Conservation (phyloP, 768 basidiomycete genomes). For the Podaxis pistillaris region DNA sequence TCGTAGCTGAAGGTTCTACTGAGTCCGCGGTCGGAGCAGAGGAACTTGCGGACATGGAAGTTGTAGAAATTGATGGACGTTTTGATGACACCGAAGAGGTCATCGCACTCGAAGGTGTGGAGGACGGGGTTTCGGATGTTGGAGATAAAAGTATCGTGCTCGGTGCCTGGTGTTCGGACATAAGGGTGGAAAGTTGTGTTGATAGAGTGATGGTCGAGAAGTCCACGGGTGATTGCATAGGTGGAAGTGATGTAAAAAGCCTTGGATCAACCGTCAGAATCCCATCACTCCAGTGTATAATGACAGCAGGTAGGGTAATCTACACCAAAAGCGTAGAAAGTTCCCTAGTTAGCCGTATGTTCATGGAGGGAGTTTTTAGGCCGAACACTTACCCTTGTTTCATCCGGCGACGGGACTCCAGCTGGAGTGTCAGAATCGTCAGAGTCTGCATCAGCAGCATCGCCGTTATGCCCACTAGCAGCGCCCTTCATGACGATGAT, state of each 20-base stretch:
- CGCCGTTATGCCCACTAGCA: not conserved
- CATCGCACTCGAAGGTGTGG: not conserved
- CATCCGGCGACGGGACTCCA: not conserved
- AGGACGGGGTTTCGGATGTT: constrained; percentile 1
- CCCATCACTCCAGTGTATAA: not conserved
- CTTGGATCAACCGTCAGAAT: not conserved
- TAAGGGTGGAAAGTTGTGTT: not conserved
- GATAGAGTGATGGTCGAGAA: constrained; percentile 4
- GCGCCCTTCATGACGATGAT: constrained; percentile 8
- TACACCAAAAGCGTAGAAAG: not conserved
- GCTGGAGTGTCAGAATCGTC: not conserved
- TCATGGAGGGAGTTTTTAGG: not conserved
- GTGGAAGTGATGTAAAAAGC: not conserved
- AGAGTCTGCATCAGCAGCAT: not conserved
- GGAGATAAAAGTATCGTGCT: not conserved
- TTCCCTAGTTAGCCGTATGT: not conserved
- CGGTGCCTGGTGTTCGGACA: constrained; percentile 14
- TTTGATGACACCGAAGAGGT: constrained; percentile 3
- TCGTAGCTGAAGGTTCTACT: constrained; percentile 10
- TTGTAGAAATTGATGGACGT: not conserved
- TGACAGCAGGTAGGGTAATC: constrained; percentile 3
- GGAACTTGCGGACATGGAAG: not conserved
- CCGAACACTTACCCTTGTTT: constrained; percentile 3
- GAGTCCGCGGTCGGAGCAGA: constrained; percentile 13
- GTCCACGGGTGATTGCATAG: constrained; percentile 2